Percentiles rank a stretch among this genome's conserved stretches.
These are phyloP conservation scores for Chimonanthus praecox DNA, from an alignment of 164 flowering plant genomes.

Conservation along the genomic window DNA sequence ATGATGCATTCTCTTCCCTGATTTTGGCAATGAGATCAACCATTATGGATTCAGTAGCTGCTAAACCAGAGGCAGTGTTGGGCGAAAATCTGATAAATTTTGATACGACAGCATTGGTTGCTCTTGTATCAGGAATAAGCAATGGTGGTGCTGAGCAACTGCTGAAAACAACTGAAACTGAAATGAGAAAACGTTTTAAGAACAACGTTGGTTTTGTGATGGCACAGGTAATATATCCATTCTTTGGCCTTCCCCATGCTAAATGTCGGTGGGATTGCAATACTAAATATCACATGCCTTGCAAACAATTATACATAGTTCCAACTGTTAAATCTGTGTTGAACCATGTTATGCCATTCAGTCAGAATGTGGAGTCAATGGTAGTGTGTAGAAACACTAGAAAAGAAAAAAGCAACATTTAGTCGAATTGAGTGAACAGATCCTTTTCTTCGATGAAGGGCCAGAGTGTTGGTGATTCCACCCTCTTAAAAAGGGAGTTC, in stretches of 20 bases:
- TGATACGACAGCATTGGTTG: slow-evolving; percentile 91
- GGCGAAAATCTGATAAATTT: slow-evolving; percentile 51
- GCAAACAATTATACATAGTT: no score
- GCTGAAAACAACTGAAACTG: slow-evolving; percentile 48
- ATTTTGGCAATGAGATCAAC: slow-evolving; percentile 33
- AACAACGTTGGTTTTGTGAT: slow-evolving; percentile 73
- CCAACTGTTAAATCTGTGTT: no score
- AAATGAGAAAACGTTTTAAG: slow-evolving; percentile 62
- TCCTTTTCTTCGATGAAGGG: no score
- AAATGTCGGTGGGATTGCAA: neutral
- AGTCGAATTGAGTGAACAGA: no score
- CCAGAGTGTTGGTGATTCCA: no score
- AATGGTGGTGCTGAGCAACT: slow-evolving; percentile 61
- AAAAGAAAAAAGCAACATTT: no score
- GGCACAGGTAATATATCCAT: slow-evolving; percentile 51
- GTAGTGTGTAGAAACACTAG: no score
- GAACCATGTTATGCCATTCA: no score
- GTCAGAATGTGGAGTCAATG: no score
- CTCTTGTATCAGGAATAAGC: slow-evolving; percentile 85
- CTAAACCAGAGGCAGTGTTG: slow-evolving; percentile 12
- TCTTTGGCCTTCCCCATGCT: neutral
- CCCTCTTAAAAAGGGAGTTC: no score
- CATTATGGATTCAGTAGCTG: slow-evolving; percentile 13
- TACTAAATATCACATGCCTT: no score
- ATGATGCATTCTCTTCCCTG: slow-evolving; percentile 37